Percentiles rank a stretch among this genome's conserved stretches.
Conservation (phyloP, 805 yeast genomes). For the Sugiyamaella floridensis region DNA sequence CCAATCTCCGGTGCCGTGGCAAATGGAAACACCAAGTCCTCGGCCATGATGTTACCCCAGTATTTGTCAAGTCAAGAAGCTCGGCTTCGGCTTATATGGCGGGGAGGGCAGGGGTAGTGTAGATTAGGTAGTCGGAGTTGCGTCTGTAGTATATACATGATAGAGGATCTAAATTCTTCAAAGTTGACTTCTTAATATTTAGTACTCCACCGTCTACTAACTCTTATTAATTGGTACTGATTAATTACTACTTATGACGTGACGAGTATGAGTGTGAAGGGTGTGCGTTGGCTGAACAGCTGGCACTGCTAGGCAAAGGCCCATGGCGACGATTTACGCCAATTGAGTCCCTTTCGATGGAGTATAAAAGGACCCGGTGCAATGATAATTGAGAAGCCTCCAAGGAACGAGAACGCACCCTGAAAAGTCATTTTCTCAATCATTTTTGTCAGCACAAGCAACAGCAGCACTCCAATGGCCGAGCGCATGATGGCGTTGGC, state of each 20-base stretch:
- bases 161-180: no score
- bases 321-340: conserved; percentile 10
- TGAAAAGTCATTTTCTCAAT: conserved; percentile 7
- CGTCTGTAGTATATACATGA: no score
- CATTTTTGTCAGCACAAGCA: conserved; percentile 5
- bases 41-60: not conserved
- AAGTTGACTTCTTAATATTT: no score
- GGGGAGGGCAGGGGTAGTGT: no score
- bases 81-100: no score
- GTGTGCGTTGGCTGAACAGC: not conserved
- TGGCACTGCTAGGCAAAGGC: not conserved
- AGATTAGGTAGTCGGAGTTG: no score
- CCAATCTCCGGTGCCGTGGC: conserved; percentile 87
- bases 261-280: not conserved
- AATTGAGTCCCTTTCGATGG: conserved; percentile 4
- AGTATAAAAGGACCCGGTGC: conserved; percentile 14
- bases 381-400: conserved; percentile 7
- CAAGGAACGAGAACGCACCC: conserved; percentile 12
- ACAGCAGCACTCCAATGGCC: conserved; percentile 3
- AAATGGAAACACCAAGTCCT: conserved; percentile 42
- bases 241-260: no score
- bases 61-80: no score
- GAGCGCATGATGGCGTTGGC: conserved; percentile 6
- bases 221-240: no score
- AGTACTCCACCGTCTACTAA: no score